These are phyloP conservation scores for Botrytis byssoidea DNA, from an alignment of 2,329 filamentous ascomycete species.

Conservation along the genomic window DNA sequence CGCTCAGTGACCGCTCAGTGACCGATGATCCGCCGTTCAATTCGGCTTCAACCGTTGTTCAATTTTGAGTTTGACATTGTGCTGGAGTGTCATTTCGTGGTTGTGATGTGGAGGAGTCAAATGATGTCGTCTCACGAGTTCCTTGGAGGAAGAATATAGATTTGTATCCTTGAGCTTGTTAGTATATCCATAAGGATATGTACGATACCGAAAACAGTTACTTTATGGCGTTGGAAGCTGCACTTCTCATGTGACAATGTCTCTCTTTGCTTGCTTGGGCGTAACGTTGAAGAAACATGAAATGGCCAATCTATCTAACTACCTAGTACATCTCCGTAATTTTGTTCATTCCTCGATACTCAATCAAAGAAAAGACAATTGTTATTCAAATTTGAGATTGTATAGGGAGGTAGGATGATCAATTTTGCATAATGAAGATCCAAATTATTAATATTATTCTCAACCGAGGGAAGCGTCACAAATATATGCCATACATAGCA, in stretches of 20 bases:
- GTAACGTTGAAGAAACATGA: background rate
- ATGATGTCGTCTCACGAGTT: background rate
- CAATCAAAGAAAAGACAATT: background rate
- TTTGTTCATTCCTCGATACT: background rate
- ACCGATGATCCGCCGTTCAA: background rate
- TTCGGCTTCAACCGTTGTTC: background rate
- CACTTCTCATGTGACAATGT: background rate
- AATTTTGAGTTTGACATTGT: background rate
- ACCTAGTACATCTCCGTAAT: background rate
- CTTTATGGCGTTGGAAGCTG: background rate
- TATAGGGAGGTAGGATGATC: background rate
- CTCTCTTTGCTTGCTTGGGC: background rate
- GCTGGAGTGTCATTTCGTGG: background rate
- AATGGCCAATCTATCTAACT: background rate
- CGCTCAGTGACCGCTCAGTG: background rate
- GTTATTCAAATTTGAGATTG: no score
- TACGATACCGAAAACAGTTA: background rate
- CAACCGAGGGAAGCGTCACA: conserved; percentile 8
- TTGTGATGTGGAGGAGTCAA: background rate
- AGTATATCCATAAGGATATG: background rate
- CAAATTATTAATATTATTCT: background rate
- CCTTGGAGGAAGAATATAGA: background rate
- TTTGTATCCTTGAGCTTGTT: background rate
- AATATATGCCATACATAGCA: no score
- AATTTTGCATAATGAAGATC: background rate